Evolutionary conservation across 2,329 filamentous ascomycete genomes (phyloP).

Genomic region (Aspergillus thermomutatus): DNA sequence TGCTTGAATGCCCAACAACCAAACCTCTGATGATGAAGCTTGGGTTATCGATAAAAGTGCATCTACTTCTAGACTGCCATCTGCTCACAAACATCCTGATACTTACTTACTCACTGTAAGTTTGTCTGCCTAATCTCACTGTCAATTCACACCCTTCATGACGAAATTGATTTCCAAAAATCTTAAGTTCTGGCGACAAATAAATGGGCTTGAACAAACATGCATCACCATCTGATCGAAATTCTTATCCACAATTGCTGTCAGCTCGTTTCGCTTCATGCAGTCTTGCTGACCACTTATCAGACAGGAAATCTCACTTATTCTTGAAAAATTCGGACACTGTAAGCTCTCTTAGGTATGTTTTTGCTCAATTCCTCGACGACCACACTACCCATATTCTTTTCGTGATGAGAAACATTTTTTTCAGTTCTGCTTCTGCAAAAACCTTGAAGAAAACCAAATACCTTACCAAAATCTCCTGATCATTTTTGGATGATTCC

Average conservation of each 20-base stretch:
- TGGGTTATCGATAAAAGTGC: neutral
- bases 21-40: constrained; percentile 20
- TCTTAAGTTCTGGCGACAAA: constrained; percentile 51
- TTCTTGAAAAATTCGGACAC: too few relatives aligned
- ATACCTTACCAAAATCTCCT: constrained; percentile 58
- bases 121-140: constrained; percentile 4
- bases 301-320: constrained; percentile 5
- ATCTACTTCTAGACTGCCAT: neutral
- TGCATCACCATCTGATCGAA: constrained; percentile 59
- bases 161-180: constrained; percentile 50
- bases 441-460: constrained; percentile 55
- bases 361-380: constrained; percentile 1
- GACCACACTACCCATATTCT: neutral
- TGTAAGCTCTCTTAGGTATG: constrained; percentile 13
- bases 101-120: constrained; percentile 27
- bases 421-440: constrained; percentile 64
- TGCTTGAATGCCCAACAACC: neutral
- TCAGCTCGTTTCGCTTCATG: constrained; percentile 1
- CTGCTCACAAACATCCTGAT: neutral
- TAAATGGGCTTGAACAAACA: constrained; percentile 57
- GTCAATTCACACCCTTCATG: constrained; percentile 31
- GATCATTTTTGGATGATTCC: constrained; percentile 27
- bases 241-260: constrained; percentile 2
- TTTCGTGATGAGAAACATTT: constrained; percentile 49
- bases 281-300: constrained; percentile 7